phyloP scores from a whole-genome alignment of 805 yeast genomes.

The Yarrowia sp. region DNA sequence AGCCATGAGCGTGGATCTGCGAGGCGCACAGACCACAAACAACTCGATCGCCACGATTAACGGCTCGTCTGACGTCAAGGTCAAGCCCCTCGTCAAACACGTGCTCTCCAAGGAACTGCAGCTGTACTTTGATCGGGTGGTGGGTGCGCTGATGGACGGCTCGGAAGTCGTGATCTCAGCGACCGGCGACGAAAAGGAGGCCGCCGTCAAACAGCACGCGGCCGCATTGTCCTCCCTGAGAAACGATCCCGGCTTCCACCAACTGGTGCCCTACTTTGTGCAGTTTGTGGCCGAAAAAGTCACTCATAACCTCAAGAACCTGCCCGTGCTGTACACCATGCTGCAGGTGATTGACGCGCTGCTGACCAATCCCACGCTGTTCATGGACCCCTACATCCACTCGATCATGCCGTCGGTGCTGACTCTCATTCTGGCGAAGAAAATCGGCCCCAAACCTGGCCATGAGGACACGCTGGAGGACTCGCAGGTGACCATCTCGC shows the following conservation, averaged over 20 bases:
- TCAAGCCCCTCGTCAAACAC: slow-evolving; percentile 90
- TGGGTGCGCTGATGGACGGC: slow-evolving; percentile 67
- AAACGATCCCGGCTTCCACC: slow-evolving; percentile 96
- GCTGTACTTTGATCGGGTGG: slow-evolving; percentile 88
- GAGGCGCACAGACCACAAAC: slow-evolving; percentile 79
- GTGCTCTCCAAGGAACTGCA: slow-evolving; percentile 93
- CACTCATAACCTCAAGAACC: slow-evolving; percentile 80
- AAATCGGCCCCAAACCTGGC: slow-evolving; percentile 67
- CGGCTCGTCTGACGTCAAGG: slow-evolving; percentile 60
- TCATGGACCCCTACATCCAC: slow-evolving; percentile 94
- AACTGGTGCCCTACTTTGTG: slow-evolving; percentile 92
- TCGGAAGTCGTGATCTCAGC: slow-evolving; percentile 43
- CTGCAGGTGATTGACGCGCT: slow-evolving; percentile 86
- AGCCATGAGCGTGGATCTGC: slow-evolving; percentile 72
- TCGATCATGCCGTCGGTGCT: slow-evolving; percentile 96
- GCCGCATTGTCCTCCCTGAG: slow-evolving; percentile 78
- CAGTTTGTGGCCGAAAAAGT: slow-evolving; percentile 96
- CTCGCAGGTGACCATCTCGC: slow-evolving; percentile 18
- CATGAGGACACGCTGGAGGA: slow-evolving; percentile 18
- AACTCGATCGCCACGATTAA: slow-evolving; percentile 58
- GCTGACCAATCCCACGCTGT: slow-evolving; percentile 80
- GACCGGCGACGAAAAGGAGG: not conserved
- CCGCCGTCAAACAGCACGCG: slow-evolving; percentile 30
- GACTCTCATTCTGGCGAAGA: slow-evolving; percentile 85
- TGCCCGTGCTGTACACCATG: slow-evolving; percentile 78